phyloP scores from a whole-genome alignment of 225 moss, liverwort and hornwort species.

The Polytrichum commune region DNA sequence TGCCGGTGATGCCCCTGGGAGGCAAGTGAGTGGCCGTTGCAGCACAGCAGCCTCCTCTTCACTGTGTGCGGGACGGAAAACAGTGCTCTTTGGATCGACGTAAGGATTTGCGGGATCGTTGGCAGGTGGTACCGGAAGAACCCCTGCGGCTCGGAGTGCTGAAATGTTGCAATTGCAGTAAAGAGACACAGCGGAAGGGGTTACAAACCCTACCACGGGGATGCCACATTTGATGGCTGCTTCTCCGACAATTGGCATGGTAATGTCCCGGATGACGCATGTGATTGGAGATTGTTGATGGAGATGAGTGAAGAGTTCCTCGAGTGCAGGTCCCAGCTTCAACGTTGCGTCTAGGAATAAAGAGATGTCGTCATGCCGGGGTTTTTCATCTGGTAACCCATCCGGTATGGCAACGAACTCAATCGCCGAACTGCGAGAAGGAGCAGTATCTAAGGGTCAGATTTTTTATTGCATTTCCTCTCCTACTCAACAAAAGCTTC shows the following conservation, averaged over 20 bases:
- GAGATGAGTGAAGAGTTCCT: slow-evolving; percentile 15
- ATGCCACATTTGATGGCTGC: slow-evolving; percentile 18
- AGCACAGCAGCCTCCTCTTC: slow-evolving; percentile 10
- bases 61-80: slow-evolving; percentile 5
- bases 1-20: slow-evolving; percentile 16
- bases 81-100: neutral
- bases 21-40: neutral
- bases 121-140: slow-evolving; percentile 28
- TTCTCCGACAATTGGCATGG: slow-evolving; percentile 7
- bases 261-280: slow-evolving; percentile 27
- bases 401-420: neutral
- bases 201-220: slow-evolving; percentile 23
- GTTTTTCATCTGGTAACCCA: slow-evolving; percentile 5
- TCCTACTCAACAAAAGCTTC: too few relatives aligned
- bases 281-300: slow-evolving; percentile 8
- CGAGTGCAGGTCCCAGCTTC: slow-evolving; percentile 9
- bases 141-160: neutral
- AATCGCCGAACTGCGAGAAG: neutral
- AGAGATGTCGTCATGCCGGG: neutral
- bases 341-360: neutral
- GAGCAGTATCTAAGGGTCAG: neutral
- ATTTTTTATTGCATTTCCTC: too few relatives aligned
- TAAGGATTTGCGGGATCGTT: slow-evolving; percentile 6
- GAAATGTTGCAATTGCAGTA: slow-evolving; percentile 14
- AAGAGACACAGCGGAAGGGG: slow-evolving; percentile 20